Conservation (phyloP, 2,329 filamentous ascomycete species). For the Ophiognomonia clavigignenti-juglandacearum region DNA sequence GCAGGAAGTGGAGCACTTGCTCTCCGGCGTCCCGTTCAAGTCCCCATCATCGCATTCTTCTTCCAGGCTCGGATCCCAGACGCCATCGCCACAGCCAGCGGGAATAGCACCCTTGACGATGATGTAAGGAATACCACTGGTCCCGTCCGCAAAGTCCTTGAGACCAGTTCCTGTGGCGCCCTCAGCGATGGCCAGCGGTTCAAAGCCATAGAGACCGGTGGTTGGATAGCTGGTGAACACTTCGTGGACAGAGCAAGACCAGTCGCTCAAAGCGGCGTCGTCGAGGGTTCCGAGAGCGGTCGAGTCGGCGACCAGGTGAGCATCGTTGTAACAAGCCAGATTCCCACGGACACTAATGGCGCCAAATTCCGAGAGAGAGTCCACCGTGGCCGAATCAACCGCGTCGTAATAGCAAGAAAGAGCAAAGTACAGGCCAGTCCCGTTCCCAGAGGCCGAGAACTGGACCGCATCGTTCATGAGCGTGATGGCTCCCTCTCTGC, state of each 20-base stretch:
- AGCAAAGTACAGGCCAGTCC: constrained; percentile 35
- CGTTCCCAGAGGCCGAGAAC: constrained; percentile 28
- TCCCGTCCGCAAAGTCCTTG: constrained; percentile 30
- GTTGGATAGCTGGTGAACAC: constrained; percentile 34
- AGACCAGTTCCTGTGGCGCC: constrained; percentile 29
- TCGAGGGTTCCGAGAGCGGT: constrained; percentile 27
- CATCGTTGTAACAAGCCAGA: constrained; percentile 34
- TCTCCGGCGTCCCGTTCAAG: constrained; percentile 26
- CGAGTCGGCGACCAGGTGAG: constrained; percentile 33
- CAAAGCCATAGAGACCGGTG: constrained; percentile 29
- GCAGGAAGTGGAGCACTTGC: constrained; percentile 33
- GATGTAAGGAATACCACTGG: constrained; percentile 35
- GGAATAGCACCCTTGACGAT: constrained; percentile 36
- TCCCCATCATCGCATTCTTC: constrained; percentile 37
- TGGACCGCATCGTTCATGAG: constrained; percentile 34
- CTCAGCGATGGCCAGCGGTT: constrained; percentile 34
- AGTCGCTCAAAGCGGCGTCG: constrained; percentile 33
- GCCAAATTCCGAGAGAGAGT: constrained; percentile 29
- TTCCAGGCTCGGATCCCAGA: constrained; percentile 25
- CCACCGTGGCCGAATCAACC: constrained; percentile 17
- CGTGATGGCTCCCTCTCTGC: constrained; percentile 25
- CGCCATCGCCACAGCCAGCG: constrained; percentile 34
- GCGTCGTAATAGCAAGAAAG: constrained; percentile 37
- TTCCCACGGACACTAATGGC: constrained; percentile 33
- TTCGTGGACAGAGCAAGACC: constrained; percentile 38